Percentiles rank a stretch among this genome's conserved stretches.
These are phyloP conservation scores for Raffaelea ambrosiae DNA, from an alignment of 2,329 filamentous ascomycete species.

Conservation along the genomic window DNA sequence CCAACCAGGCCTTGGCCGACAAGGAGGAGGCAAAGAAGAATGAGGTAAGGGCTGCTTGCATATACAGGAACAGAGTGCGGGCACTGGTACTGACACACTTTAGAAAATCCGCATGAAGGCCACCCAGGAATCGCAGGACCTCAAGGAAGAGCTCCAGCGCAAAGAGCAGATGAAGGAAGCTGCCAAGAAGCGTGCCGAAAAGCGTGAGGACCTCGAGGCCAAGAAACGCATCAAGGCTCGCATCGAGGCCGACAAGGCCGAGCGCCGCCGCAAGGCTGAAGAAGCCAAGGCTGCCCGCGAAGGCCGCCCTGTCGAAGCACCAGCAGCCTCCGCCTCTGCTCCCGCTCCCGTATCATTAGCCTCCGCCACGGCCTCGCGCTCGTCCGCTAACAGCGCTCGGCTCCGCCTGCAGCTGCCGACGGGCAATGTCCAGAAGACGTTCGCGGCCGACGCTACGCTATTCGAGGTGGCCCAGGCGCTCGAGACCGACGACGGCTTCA, in stretches of 20 bases:
- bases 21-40: slow-evolving; percentile 79
- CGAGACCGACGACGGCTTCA: slow-evolving; percentile 58
- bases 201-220: slow-evolving; percentile 73
- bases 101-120: slow-evolving; percentile 72
- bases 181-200: slow-evolving; percentile 77
- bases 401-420: slow-evolving; percentile 67
- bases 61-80: not conserved
- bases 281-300: slow-evolving; percentile 78
- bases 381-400: slow-evolving; percentile 66
- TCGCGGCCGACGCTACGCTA: slow-evolving; percentile 81
- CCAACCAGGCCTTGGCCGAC: slow-evolving; percentile 59
- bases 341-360: slow-evolving; percentile 27
- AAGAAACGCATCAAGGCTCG: slow-evolving; percentile 86
- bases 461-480: slow-evolving; percentile 83
- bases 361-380: slow-evolving; percentile 47
- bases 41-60: slow-evolving; percentile 52
- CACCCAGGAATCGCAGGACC: slow-evolving; percentile 79
- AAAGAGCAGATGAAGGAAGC: slow-evolving; percentile 93
- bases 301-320: slow-evolving; percentile 46
- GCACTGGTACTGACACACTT: not conserved
- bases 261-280: slow-evolving; percentile 77
- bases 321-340: slow-evolving; percentile 13
- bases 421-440: slow-evolving; percentile 72
- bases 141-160: slow-evolving; percentile 79
- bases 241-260: slow-evolving; percentile 91